Percentiles rank a stretch among this genome's conserved stretches.
Evolutionary conservation across 805 yeast species (phyloP).

Genomic region (Suhomyces canberraensis): DNA sequence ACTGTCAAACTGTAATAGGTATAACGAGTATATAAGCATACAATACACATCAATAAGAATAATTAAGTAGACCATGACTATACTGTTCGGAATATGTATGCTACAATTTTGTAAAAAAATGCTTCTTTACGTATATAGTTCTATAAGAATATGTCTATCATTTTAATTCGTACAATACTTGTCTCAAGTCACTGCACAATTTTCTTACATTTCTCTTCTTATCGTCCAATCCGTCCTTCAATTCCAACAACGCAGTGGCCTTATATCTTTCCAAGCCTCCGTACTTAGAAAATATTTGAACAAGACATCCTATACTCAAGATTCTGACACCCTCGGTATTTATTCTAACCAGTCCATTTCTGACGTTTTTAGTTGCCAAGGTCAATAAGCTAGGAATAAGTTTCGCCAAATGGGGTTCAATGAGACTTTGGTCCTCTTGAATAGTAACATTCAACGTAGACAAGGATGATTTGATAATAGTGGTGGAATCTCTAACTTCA

Average conservation of each 20-base stretch:
- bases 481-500: slow-evolving; percentile 25
- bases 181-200: slow-evolving; percentile 76
- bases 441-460: slow-evolving; percentile 54
- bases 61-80: too few species aligned
- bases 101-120: too few species aligned
- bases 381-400: slow-evolving; percentile 49
- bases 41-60: too few species aligned
- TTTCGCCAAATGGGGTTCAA: slow-evolving; percentile 52
- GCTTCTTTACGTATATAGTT: slow-evolving; percentile 13
- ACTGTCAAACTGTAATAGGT: too few species aligned
- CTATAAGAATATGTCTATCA: too few species aligned
- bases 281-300: slow-evolving; percentile 37
- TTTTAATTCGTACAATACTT: slow-evolving; percentile 23
- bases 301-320: slow-evolving; percentile 55
- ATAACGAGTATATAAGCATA: too few species aligned
- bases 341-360: slow-evolving; percentile 14
- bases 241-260: slow-evolving; percentile 42
- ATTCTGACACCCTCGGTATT: slow-evolving; percentile 52
- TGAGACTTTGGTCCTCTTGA: slow-evolving; percentile 50
- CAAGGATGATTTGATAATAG: slow-evolving; percentile 58
- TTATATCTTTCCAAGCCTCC: slow-evolving; percentile 50
- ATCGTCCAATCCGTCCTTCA: slow-evolving; percentile 64
- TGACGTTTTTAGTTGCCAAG: slow-evolving; percentile 22
- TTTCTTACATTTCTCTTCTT: slow-evolving; percentile 70
- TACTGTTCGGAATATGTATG: too few species aligned